Evolutionary conservation across 257 asterid species (phyloP).

Genomic region (Penstemon barbatus): DNA sequence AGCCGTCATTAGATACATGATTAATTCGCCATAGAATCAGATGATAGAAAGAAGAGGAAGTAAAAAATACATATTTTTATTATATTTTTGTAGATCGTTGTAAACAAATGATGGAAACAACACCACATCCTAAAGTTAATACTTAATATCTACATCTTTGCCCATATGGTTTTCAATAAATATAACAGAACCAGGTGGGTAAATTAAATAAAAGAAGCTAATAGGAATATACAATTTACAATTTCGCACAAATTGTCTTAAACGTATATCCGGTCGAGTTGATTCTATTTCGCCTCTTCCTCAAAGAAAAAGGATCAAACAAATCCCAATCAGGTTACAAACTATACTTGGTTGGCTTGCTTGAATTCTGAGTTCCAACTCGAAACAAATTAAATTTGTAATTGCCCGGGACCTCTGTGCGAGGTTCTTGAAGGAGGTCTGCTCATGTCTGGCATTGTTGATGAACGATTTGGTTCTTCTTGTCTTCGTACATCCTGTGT

Average conservation of each 20-base stretch:
- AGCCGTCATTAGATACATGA: too few relatives aligned
- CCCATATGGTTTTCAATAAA: constrained; percentile 66
- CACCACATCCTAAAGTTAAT: constrained; percentile 26
- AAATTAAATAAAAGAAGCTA: constrained; percentile 53
- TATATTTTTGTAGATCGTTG: too few relatives aligned
- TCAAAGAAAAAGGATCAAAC: too few relatives aligned
- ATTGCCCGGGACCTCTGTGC: constrained; percentile 65
- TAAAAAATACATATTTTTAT: too few relatives aligned
- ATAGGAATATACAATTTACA: constrained; percentile 77
- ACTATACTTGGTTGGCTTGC: too few relatives aligned
- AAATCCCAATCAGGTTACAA: too few relatives aligned
- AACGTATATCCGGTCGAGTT: too few relatives aligned
- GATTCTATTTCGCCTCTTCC: too few relatives aligned
- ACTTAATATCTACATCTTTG: constrained; percentile 21
- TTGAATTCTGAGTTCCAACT: background rate
- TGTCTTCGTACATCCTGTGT: constrained; percentile 65
- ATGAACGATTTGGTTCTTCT: constrained; percentile 57
- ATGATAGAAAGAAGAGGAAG: too few relatives aligned
- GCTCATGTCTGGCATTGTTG: constrained; percentile 42
- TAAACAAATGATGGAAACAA: constrained; percentile 30
- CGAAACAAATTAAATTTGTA: constrained; percentile 44
- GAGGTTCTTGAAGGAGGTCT: constrained; percentile 69
- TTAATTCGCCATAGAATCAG: too few relatives aligned
- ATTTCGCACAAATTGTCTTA: constrained; percentile 23
- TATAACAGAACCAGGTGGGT: constrained; percentile 64